Evolutionary conservation across 495 filamentous ascomycete species (phyloP), one percentile per base, ranked within the genome.

Genomic region (Darksidea phi): DNA sequence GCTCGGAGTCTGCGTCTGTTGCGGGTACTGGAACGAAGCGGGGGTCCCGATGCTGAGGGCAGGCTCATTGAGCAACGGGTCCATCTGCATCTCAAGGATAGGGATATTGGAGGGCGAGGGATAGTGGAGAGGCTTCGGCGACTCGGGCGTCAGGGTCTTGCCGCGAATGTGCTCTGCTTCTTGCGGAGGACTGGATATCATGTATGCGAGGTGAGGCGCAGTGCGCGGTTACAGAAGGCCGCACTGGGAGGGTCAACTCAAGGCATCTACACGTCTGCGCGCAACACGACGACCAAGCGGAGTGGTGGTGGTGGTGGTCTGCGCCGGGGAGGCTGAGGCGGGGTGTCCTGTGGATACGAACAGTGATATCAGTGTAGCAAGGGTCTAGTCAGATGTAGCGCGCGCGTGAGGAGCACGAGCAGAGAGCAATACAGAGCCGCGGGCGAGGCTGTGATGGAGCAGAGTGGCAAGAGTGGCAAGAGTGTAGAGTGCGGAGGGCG

Each of bases 71-170:
- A 88, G 88, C 62, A 80, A 70, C 45, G 85, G 84, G 74, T 90
- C 86, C 79, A 83, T 89, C 73, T 88, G 85, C 66, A 86, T 86
- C 66, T 86, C 78, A 59, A 89, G 80, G 53, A 89, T 81, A 18
- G 87, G 85, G 50, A 89, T 86, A 65, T 83, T 88, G 59, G 85
- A 78, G 41, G 86, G 84, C 66, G 86, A 83, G 64, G 87, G 82
- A 67, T 86, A 78, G 72, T 88, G 84, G 64, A 88, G 66, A 56
- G 87, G 87, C 59, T 85, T 82, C 57, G 87, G 87, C 70, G 85
- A 88, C 67, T 88, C 82, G 66, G 87, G 87, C 72, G 86, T 87
- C 71, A 88, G 74, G 55, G 83, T 82, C 77, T 86, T 84, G 74
- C 83, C 82, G 65, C 82, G 84, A 70, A 83, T 84, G 69, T 86